Evolutionary conservation across 345 rosid species (phyloP).

Genomic region (Kandelia obovata): DNA sequence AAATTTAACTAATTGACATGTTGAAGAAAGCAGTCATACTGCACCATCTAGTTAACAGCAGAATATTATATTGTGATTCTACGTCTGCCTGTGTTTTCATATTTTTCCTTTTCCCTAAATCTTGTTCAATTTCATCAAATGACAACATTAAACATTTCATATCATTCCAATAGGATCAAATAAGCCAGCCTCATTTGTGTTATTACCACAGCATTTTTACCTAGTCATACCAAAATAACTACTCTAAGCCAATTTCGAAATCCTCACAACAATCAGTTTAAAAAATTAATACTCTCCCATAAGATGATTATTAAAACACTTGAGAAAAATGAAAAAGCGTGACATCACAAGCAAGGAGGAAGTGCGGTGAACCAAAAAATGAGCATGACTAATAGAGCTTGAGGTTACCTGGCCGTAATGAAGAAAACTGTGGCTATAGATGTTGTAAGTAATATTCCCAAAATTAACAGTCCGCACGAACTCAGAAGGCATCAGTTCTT

Average conservation of each 20-base stretch:
- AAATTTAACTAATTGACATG: background rate
- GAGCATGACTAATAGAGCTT: constrained; percentile 5
- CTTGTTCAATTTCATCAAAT: background rate
- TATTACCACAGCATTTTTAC: background rate
- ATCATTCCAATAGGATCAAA: background rate
- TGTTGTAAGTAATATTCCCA: constrained; percentile 59
- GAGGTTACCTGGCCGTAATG: constrained; percentile 75
- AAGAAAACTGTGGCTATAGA: constrained; percentile 93
- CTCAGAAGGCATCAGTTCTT: constrained; percentile 62
- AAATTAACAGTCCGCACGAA: constrained; percentile 52
- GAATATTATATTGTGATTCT: background rate
- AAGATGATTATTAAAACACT: background rate
- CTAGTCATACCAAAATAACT: background rate
- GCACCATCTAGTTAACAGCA: background rate
- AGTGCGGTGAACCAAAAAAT: background rate
- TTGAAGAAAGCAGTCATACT: background rate
- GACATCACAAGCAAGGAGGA: background rate
- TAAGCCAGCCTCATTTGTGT: background rate
- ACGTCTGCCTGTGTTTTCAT: background rate
- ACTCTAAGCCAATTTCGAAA: background rate
- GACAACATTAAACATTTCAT: background rate
- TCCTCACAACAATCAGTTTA: background rate
- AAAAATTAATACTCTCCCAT: background rate
- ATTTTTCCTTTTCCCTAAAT: background rate
- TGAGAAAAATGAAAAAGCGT: background rate